A percentile compares a stretch with the other conserved stretches of the same genome.
Evolutionary conservation across 352 stramenopile species (phyloP).

Genomic region (Phytophthora aleatoria): DNA sequence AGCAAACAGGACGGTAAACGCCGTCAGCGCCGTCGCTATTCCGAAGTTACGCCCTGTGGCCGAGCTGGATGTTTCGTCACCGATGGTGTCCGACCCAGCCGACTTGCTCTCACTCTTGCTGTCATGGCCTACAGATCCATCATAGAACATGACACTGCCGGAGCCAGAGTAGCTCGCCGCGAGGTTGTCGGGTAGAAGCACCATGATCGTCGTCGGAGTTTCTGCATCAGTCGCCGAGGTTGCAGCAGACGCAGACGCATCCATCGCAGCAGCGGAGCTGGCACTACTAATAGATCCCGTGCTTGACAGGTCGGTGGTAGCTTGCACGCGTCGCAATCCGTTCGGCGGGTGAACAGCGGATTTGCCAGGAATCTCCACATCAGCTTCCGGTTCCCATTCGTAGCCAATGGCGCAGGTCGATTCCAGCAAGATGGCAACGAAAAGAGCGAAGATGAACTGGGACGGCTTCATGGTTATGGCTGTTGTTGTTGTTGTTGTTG

Average conservation of each 20-base stretch:
- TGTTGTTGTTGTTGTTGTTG: not conserved
- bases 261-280: constrained; percentile 14
- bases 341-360: constrained; percentile 12
- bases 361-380: constrained; percentile 33
- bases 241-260: constrained; percentile 22
- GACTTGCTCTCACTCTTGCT: constrained; percentile 26
- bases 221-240: constrained; percentile 34
- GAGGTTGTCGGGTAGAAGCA: constrained; percentile 57
- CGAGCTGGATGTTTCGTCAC: constrained; percentile 23
- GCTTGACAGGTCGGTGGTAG: constrained; percentile 25
- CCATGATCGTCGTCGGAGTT: constrained; percentile 57
- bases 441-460: constrained; percentile 32
- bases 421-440: constrained; percentile 20
- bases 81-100: constrained; percentile 14
- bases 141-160: constrained; percentile 50
- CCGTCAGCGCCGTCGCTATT: constrained; percentile 16
- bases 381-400: constrained; percentile 30
- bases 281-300: constrained; percentile 8
- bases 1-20: constrained; percentile 24
- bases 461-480: constrained; percentile 34
- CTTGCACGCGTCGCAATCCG: constrained; percentile 33
- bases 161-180: constrained; percentile 49
- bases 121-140: constrained; percentile 24
- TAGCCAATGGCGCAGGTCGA: constrained; percentile 19
- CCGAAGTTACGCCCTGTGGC: constrained; percentile 15